These are phyloP conservation scores for Beauveria sp. DNA, from an alignment of 2,329 filamentous ascomycete genomes.

Conservation along the genomic window DNA sequence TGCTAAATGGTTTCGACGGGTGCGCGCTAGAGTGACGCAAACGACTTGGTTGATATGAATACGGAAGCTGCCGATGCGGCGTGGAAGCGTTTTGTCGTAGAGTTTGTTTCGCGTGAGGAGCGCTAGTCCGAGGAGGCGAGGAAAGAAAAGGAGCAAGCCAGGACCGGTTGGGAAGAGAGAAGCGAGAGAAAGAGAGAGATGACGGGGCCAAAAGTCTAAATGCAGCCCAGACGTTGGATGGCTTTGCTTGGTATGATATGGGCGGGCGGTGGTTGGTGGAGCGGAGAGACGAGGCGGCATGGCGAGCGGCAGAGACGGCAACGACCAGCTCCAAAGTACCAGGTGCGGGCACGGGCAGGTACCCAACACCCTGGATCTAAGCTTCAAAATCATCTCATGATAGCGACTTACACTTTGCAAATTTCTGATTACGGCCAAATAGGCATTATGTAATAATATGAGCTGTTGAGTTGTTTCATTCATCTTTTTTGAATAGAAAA, in stretches of 20 bases:
- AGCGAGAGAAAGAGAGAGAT: not conserved
- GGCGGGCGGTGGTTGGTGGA: not conserved
- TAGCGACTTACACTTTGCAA: too few species aligned
- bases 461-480: too few species aligned
- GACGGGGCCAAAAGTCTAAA: not conserved
- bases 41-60: not conserved
- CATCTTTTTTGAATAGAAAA: too few species aligned
- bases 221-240: not conserved
- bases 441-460: too few species aligned
- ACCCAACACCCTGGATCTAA: not conserved
- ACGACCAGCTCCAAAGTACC: not conserved
- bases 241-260: not conserved
- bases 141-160: not conserved
- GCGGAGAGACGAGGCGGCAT: not conserved
- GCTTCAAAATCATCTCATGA: too few species aligned
- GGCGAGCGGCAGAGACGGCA: not conserved
- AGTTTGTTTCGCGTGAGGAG: not conserved
- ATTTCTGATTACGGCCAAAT: too few species aligned
- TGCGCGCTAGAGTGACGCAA: not conserved
- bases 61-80: constrained; percentile 1
- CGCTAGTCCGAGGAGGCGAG: not conserved
- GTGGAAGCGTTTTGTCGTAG: not conserved
- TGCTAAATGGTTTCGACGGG: not conserved
- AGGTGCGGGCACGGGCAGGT: not conserved
- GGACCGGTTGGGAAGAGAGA: not conserved